Evolutionary conservation across 2,329 filamentous ascomycete species (phyloP), one percentile per base, ranked within the genome.

Genomic region (Dactylonectria estremocensis): DNA sequence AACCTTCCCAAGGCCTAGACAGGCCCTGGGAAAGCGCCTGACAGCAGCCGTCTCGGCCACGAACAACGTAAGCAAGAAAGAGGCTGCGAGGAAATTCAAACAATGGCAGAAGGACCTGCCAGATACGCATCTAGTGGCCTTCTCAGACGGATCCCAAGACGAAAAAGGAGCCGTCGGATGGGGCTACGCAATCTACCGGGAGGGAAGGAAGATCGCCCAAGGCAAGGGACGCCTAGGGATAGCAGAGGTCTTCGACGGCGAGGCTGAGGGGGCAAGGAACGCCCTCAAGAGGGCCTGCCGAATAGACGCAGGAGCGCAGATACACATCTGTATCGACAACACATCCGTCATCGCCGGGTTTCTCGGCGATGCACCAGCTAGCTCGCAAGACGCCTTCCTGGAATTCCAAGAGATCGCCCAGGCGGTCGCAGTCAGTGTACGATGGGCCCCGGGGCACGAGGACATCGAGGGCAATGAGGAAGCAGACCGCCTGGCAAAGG

Each of bases 301-400:
- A 18, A 46, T 58, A 9, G 28, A 48, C 16, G 20, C 20, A 48
- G 43, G n/a, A 14, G 28, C 22, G 28, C 43, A 49, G 14, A 49
- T 59, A 20, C 24, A 59, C n/a, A 53, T 53, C 28, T 61, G 31
- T n/a, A 45, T 61, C 20, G 48, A 61, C 13, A 61, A 61, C 13
- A 61, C 31, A 40, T 52, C 33, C 3, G 31, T 61, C 13, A 61
- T 61, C 48, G 4, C 16, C 7, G 46, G 46, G 14, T 35, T 61
- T 16, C n/a, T 61, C n/a, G 8, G 48, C 22, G 16, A 53, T 10
- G n/a, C 58, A 14, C 46, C 48, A 52, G 31, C 33, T 2, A 61
- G 58, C 58, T 61, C 31, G n/a, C 31, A 61, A 53, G 48, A 52
- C 7, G 46, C 48, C 35, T 61, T 61, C 31, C 20, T 52, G 22